Evolutionary conservation across 2,329 filamentous ascomycete genomes (phyloP).

Genomic region (Ceratocystis cubensis): DNA sequence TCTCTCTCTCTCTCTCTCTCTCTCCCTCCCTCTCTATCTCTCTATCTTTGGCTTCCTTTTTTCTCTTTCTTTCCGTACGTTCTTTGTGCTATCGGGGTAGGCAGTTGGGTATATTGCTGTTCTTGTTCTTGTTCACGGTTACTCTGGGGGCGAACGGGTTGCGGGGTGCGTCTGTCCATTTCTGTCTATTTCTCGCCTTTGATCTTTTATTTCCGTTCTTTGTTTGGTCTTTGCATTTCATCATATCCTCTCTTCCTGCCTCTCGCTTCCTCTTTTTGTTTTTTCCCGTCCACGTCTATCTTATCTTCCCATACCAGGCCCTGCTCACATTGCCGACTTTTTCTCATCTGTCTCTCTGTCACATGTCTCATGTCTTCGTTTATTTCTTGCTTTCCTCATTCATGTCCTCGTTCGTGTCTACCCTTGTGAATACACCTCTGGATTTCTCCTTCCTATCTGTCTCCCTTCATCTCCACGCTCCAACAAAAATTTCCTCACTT

Average conservation of each 20-base stretch:
- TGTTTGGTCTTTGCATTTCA: neutral
- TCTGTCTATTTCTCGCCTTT: neutral
- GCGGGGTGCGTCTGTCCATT: slow-evolving; percentile 10
- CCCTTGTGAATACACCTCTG: neutral
- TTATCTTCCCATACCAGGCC: neutral
- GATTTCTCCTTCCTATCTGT: slow-evolving; percentile 1
- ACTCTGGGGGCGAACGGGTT: slow-evolving; percentile 10
- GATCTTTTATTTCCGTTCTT: slow-evolving; percentile 8
- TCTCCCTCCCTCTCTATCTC: neutral
- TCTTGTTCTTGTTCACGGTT: slow-evolving; percentile 12
- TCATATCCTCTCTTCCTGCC: neutral
- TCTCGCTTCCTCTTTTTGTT: no score
- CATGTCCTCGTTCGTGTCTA: slow-evolving; percentile 4
- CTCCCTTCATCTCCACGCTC: neutral
- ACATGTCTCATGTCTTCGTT: neutral
- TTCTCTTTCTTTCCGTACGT: neutral
- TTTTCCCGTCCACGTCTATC: neutral
- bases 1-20: neutral
- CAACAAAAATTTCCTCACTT: neutral
- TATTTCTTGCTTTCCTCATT: slow-evolving; percentile 3
- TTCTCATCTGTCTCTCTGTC: no score
- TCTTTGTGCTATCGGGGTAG: slow-evolving; percentile 11
- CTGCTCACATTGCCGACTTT: neutral
- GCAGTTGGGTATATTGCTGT: slow-evolving; percentile 13
- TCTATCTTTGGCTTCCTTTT: neutral